These are phyloP conservation scores for Litsea cubeba DNA, from an alignment of 164 flowering plant species.

Conservation along the genomic window DNA sequence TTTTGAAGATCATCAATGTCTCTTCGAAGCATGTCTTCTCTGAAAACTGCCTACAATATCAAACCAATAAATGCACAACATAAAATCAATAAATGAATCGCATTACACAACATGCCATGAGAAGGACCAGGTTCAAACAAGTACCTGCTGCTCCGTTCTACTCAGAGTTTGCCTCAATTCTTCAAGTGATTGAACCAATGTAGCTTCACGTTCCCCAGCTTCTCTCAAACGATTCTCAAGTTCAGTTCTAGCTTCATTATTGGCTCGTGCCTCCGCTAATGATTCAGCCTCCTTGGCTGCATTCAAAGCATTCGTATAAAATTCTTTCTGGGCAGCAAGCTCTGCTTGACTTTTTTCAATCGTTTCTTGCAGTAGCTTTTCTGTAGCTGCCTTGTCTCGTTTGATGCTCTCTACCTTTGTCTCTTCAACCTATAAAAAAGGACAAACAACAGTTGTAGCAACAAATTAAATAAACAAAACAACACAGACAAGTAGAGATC, in stretches of 20 bases:
- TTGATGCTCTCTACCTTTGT: slow-evolving; percentile 91
- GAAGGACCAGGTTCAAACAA: slow-evolving; percentile 6
- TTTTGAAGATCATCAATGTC: slow-evolving; percentile 97
- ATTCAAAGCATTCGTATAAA: slow-evolving; percentile 69
- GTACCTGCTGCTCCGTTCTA: slow-evolving; percentile 93
- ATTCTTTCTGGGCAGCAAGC: slow-evolving; percentile 81
- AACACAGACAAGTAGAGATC: not conserved
- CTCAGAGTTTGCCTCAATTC: slow-evolving; percentile 85
- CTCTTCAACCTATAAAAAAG: slow-evolving; percentile 71
- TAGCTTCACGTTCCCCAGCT: slow-evolving; percentile 89
- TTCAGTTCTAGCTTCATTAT: slow-evolving; percentile 90
- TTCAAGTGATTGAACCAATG: slow-evolving; percentile 90
- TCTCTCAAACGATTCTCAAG: slow-evolving; percentile 83
- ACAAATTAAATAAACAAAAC: not conserved
- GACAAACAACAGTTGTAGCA: not conserved
- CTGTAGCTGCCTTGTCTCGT: slow-evolving; percentile 89
- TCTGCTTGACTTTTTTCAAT: slow-evolving; percentile 91
- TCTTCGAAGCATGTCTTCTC: slow-evolving; percentile 84
- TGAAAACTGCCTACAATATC: slow-evolving; percentile 62
- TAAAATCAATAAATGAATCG: not conserved
- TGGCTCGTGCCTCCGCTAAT: slow-evolving; percentile 88
- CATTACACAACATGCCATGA: not conserved
- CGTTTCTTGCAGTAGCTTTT: slow-evolving; percentile 90
- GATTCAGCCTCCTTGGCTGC: slow-evolving; percentile 97
- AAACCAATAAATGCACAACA: slow-evolving; percentile 1